Evolutionary conservation across 331 rosid genomes (phyloP).

Genomic region (Malus hybrid): DNA sequence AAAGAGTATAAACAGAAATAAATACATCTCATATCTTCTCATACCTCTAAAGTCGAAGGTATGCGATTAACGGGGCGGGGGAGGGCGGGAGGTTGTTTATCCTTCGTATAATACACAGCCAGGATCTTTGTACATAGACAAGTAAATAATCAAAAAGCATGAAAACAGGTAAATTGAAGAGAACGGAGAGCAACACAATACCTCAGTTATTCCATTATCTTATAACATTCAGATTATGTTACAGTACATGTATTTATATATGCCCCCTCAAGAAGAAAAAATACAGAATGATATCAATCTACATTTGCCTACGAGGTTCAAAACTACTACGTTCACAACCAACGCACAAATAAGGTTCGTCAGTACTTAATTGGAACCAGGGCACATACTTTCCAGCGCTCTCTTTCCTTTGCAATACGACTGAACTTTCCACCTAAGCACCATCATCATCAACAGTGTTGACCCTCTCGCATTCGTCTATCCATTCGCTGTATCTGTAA

Average conservation of each 20-base stretch:
- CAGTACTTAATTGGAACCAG: neutral
- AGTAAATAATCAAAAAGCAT: neutral
- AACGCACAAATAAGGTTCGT: neutral
- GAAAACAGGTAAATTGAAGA: neutral
- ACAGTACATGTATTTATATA: neutral
- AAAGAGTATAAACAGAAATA: too few relatives aligned
- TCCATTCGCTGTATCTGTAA: constrained; percentile 91
- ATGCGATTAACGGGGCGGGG: too few relatives aligned
- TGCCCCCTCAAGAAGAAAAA: neutral
- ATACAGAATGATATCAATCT: neutral
- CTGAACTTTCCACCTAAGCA: constrained; percentile 24
- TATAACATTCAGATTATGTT: neutral
- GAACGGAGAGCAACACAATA: neutral
- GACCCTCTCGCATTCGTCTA: constrained; percentile 89
- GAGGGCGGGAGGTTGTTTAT: too few relatives aligned
- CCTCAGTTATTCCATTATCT: neutral
- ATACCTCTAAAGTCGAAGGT: too few relatives aligned
- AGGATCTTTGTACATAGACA: too few relatives aligned
- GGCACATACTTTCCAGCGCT: neutral
- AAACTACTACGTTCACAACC: too few relatives aligned
- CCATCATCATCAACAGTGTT: constrained; percentile 72
- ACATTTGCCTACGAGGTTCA: too few relatives aligned
- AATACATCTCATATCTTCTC: too few relatives aligned
- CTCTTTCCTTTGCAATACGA: neutral
- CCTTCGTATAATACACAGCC: too few relatives aligned